Evolutionary conservation across 139 green algal species (phyloP).

Genomic region (Micromonas commoda): DNA sequence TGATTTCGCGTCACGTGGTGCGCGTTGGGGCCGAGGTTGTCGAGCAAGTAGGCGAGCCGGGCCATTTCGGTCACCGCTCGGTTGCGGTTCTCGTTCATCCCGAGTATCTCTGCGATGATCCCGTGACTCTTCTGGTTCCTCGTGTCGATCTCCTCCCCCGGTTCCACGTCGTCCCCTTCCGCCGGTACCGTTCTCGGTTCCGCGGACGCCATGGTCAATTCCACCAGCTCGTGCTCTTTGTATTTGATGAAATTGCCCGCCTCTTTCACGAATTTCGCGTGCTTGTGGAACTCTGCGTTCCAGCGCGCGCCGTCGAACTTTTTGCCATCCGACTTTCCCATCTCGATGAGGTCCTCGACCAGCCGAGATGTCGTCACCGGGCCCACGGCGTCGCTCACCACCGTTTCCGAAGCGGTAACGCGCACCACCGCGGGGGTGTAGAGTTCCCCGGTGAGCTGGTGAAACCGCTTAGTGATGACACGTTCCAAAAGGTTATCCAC

Average conservation of each 20-base stretch:
- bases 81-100: background rate
- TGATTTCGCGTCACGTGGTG: too few relatives aligned
- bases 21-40: too few relatives aligned
- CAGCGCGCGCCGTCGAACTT: too few relatives aligned
- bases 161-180: background rate
- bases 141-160: background rate
- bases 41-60: background rate
- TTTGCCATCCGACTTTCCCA: too few relatives aligned
- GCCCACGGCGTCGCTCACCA: background rate
- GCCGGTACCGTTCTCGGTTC: too few relatives aligned
- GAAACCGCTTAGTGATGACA: conserved; percentile 66
- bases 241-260: background rate
- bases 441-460: background rate
- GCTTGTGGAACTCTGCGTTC: background rate
- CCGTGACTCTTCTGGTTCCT: background rate
- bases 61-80: background rate
- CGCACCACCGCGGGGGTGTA: background rate
- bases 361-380: background rate
- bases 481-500: conserved; percentile 87
- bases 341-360: background rate
- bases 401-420: background rate
- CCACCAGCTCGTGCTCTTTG: too few relatives aligned
- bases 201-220: too few relatives aligned
- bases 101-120: background rate
- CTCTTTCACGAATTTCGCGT: background rate